phyloP scores from a whole-genome alignment of 495 filamentous ascomycete genomes.

The Tuber microsphaerosporum region DNA sequence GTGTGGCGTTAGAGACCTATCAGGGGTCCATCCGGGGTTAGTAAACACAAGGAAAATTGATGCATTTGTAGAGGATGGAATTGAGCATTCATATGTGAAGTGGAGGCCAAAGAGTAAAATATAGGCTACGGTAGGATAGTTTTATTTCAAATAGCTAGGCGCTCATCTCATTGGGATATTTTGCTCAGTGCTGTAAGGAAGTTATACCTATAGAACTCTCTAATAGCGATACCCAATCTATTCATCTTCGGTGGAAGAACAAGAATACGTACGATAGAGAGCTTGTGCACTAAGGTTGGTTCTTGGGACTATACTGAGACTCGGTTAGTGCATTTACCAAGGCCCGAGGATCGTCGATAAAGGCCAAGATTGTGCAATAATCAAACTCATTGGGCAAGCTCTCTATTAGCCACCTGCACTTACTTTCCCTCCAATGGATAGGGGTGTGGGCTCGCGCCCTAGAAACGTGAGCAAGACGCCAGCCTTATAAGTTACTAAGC shows the following conservation, averaged over 20 bases:
- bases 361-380: neutral
- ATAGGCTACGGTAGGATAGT: neutral
- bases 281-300: neutral
- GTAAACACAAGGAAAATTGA: constrained; percentile 67
- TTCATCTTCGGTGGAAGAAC: neutral
- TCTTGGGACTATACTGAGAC: neutral
- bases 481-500: neutral
- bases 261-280: neutral
- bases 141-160: neutral
- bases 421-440: neutral
- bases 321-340: neutral
- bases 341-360: neutral
- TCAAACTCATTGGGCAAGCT: neutral
- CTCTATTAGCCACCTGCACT: neutral
- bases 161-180: neutral
- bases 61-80: constrained; percentile 54
- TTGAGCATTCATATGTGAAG: constrained; percentile 58
- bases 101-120: constrained; percentile 33
- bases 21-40: constrained; percentile 61
- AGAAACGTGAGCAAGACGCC: neutral
- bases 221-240: neutral
- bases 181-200: neutral
- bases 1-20: constrained; percentile 63
- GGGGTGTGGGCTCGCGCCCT: neutral
- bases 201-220: neutral